These are phyloP conservation scores for Geoglossum cookeanum DNA, from an alignment of 2,329 filamentous ascomycete genomes.

Conservation along the genomic window DNA sequence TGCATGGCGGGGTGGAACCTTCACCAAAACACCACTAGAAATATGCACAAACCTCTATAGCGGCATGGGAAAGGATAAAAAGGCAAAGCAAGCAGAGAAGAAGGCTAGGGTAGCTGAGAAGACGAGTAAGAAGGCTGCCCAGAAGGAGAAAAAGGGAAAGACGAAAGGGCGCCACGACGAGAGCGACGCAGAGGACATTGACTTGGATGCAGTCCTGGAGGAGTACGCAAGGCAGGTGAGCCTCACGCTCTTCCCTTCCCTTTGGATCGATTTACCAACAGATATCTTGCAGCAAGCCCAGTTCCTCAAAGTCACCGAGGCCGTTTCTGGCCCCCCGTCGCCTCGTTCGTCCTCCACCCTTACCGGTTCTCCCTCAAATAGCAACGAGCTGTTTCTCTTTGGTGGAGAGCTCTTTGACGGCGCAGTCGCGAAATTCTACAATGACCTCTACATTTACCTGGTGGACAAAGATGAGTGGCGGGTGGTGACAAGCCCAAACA, in stretches of 20 bases:
- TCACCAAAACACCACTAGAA: no score
- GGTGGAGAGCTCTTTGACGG: slow-evolving; percentile 95
- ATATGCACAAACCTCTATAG: background rate
- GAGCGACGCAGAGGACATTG: slow-evolving; percentile 79
- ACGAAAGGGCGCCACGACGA: slow-evolving; percentile 42
- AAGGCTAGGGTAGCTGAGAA: slow-evolving; percentile 45
- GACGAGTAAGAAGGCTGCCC: slow-evolving; percentile 62
- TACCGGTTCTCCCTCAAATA: slow-evolving; percentile 67
- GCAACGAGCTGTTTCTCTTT: slow-evolving; percentile 76
- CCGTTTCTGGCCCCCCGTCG: slow-evolving; percentile 49
- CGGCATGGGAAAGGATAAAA: slow-evolving; percentile 37
- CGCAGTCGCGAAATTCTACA: slow-evolving; percentile 54
- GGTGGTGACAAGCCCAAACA: slow-evolving; percentile 75
- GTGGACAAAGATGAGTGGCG: slow-evolving; percentile 82
- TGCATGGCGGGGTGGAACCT: no score
- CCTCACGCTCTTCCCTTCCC: background rate
- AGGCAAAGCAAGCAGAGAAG: slow-evolving; percentile 34
- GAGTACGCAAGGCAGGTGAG: slow-evolving; percentile 57
- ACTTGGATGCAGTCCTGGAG: slow-evolving; percentile 81
- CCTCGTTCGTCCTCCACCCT: slow-evolving; percentile 65
- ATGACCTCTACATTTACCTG: slow-evolving; percentile 49
- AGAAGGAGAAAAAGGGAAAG: slow-evolving; percentile 65
- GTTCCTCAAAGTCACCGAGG: slow-evolving; percentile 85
- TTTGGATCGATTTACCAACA: background rate
- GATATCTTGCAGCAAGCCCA: slow-evolving; percentile 49